These are phyloP conservation scores for Peribolospora baueri DNA, from an alignment of 768 basidiomycete genomes.

Conservation along the genomic window DNA sequence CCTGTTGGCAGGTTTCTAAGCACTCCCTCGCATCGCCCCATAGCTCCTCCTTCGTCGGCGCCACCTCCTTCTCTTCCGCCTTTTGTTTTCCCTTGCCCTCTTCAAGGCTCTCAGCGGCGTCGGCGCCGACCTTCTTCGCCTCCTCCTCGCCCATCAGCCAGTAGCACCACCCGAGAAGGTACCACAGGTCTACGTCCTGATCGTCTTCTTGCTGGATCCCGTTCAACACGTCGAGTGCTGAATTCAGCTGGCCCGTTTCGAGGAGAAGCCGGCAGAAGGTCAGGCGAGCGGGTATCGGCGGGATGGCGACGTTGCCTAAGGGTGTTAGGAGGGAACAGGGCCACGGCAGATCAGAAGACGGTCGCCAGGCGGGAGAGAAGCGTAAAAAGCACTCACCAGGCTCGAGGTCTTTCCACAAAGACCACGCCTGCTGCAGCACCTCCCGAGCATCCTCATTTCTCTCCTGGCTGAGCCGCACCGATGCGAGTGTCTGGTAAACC, in stretches of 20 bases:
- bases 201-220: conserved; percentile 15
- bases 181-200: conserved; percentile 14
- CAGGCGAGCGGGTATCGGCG: conserved; percentile 5
- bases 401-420: conserved; percentile 7
- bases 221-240: conserved; percentile 13
- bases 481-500: conserved; percentile 12
- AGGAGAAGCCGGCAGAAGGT: conserved; percentile 10
- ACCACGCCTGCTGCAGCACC: conserved; percentile 9
- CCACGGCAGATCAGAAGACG: too few species aligned
- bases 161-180: conserved; percentile 13
- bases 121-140: conserved; percentile 2
- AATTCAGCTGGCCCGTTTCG: conserved; percentile 4
- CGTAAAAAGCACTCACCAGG: background rate
- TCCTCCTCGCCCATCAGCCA: background rate
- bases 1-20: conserved; percentile 11
- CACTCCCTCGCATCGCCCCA: conserved; percentile 11
- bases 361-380: background rate
- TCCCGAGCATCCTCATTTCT: conserved; percentile 9
- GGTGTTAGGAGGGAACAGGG: background rate
- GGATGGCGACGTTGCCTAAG: conserved; percentile 6
- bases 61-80: too few species aligned
- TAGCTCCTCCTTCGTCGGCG: conserved; percentile 5
- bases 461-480: conserved; percentile 9
- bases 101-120: background rate
- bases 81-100: too few species aligned